phyloP scores from a whole-genome alignment of 106 monocot species.

The Xerophyta viscosa region DNA sequence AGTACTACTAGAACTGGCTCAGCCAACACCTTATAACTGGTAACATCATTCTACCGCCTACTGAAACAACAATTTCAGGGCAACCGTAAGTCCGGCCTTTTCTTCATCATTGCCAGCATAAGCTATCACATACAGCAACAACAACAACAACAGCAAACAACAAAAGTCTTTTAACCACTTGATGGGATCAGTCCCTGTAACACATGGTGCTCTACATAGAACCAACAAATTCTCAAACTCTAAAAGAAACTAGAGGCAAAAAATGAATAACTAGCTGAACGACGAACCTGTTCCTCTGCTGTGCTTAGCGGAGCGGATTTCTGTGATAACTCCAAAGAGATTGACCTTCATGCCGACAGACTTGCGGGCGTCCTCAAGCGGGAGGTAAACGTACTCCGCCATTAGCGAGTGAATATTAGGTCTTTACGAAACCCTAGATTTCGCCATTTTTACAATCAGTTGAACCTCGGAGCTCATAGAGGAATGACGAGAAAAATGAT shows the following conservation, averaged over 20 bases:
- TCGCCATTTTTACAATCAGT: too few species aligned
- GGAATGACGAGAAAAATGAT: too few species aligned
- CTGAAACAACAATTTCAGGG: constrained; percentile 14
- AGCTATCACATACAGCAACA: not conserved
- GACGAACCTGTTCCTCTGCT: constrained; percentile 33
- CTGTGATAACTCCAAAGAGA: constrained; percentile 42
- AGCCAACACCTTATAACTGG: constrained; percentile 10
- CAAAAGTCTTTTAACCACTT: too few species aligned
- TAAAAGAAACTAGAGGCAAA: not conserved
- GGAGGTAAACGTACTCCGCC: constrained; percentile 29
- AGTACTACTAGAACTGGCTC: too few species aligned
- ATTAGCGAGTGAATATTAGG: too few species aligned
- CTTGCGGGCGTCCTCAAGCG: constrained; percentile 32
- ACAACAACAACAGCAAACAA: not conserved
- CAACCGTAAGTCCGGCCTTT: constrained; percentile 36
- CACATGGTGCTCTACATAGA: not conserved
- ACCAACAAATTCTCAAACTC: not conserved
- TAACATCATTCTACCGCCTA: constrained; percentile 23
- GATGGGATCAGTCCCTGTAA: too few species aligned
- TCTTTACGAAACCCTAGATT: too few species aligned
- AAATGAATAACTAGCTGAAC: not conserved
- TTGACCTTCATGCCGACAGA: constrained; percentile 27
- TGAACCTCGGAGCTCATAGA: too few species aligned
- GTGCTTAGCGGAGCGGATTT: constrained; percentile 16
- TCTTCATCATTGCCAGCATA: constrained; percentile 22